Base-by-base conservation (phyloP, 2,329 filamentous ascomycete species). In the Penicillium sp. region DNA sequence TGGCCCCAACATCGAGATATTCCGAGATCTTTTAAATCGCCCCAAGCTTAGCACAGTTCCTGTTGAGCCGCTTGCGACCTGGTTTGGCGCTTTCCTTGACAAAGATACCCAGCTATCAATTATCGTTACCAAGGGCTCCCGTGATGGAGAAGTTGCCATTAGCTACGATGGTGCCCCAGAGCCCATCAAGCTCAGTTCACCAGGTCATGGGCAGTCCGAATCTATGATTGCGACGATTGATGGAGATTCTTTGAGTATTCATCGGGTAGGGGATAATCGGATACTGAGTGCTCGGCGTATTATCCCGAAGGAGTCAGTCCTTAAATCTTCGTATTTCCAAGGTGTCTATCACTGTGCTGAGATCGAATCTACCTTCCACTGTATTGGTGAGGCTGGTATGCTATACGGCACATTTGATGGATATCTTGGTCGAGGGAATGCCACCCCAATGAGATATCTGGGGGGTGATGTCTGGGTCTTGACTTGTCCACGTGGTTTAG, bases 361-460 rank as follows among this genome's bases (percentile, higher is more conserved):
- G 35, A 60, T 67, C 1, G 70, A 76, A 5, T 76, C 72, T 4
- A 67, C 57, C 0, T 73, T 79, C 56, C 62, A 65, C 40, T 70
- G 69, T 51, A 61, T 53, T 4, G 73, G 74, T 5, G 58, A 59
- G 5, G 67, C 68, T n/a, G 70, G 65, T 8, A 61, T 74, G 53
- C 48, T 78, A n/a, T 78, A 78, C 51, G 76, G 74, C 7, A 62
- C 65, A 1, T 78, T 78, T 53, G 67, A 73, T 48, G 76, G 76
- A 5, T 78, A 67, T 49, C 60, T 78, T 4, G 76, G 76, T 2
- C 61, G 62, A 13, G 76, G 76, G 2, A 69, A 74, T 1, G 60
- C 64, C 3, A 68, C 71, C 47, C 52, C 72, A 2, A 75, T 78
- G 69, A 60, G 63, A 11, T 69, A 70, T 30, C 50, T 78, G 5